These are phyloP conservation scores for Rhizopus microsporus DNA, from an alignment of 371 early-diverging fungal genomes.

Conservation along the genomic window DNA sequence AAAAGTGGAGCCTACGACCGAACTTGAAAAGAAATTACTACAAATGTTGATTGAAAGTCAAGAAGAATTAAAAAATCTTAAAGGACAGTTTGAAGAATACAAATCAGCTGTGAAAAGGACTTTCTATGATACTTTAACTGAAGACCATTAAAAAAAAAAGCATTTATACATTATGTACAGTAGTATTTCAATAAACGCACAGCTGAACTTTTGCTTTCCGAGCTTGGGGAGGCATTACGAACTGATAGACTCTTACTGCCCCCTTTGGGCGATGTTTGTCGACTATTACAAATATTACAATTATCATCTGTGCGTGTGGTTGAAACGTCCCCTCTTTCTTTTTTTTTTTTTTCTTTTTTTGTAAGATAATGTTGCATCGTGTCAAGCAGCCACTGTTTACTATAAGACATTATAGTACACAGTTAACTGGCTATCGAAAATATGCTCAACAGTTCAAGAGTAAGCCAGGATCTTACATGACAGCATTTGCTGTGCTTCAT, in stretches of 20 bases:
- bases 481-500: slow-evolving; percentile 83
- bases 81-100: slow-evolving; percentile 71
- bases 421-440: slow-evolving; percentile 18
- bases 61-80: slow-evolving; percentile 48
- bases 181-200: no score
- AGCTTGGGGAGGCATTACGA: no score
- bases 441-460: slow-evolving; percentile 68
- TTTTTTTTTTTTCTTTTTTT: no score
- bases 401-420: background rate
- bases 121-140: slow-evolving; percentile 62
- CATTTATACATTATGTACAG: background rate
- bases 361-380: no score
- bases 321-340: no score
- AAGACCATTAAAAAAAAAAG: background rate
- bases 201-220: no score
- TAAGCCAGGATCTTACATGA: slow-evolving; percentile 79
- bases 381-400: no score
- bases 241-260: no score
- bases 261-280: no score
- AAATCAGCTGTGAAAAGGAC: slow-evolving; percentile 67
- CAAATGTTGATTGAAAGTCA: slow-evolving; percentile 52
- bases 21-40: slow-evolving; percentile 59
- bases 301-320: no score
- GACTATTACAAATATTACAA: no score
- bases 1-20: slow-evolving; percentile 43